Conservation (phyloP, 345 rosid genomes). For the Balakata baccata region DNA sequence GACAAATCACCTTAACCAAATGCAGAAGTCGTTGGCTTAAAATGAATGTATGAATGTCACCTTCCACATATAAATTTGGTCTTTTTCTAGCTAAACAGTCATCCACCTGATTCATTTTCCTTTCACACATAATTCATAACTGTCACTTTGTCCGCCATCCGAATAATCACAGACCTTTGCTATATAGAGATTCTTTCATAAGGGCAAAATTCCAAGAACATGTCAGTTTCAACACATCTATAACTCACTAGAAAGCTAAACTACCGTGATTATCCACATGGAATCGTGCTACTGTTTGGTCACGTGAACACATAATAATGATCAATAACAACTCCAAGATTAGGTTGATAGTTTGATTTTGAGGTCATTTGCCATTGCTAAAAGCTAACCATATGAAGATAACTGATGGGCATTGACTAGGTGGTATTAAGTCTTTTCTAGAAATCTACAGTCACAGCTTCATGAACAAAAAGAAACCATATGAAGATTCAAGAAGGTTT, state of each 20-base stretch:
- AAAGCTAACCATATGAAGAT: not conserved
- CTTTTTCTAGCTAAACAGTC: conserved; percentile 12
- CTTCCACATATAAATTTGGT: conserved; percentile 17
- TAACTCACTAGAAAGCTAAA: not conserved
- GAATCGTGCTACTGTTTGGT: not conserved
- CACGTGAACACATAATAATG: not conserved
- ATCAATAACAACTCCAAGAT: not conserved
- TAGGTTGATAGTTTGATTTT: not conserved
- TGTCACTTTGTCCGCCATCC: conserved; percentile 8
- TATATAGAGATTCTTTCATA: not conserved
- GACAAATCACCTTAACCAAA: not conserved
- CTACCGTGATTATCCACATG: not conserved
- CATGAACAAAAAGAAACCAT: no score
- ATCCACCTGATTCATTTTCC: not conserved
- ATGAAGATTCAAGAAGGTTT: no score
- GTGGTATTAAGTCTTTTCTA: no score
- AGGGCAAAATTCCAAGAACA: not conserved
- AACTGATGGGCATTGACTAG: no score
- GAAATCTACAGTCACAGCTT: no score
- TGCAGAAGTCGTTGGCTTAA: not conserved
- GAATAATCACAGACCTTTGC: conserved; percentile 1
- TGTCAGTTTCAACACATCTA: not conserved
- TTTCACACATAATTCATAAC: not conserved
- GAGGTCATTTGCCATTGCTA: no score
- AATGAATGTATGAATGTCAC: conserved; percentile 2